Base-by-base conservation (phyloP, 2,329 filamentous ascomycete genomes). In the Talaromyces sp. region DNA sequence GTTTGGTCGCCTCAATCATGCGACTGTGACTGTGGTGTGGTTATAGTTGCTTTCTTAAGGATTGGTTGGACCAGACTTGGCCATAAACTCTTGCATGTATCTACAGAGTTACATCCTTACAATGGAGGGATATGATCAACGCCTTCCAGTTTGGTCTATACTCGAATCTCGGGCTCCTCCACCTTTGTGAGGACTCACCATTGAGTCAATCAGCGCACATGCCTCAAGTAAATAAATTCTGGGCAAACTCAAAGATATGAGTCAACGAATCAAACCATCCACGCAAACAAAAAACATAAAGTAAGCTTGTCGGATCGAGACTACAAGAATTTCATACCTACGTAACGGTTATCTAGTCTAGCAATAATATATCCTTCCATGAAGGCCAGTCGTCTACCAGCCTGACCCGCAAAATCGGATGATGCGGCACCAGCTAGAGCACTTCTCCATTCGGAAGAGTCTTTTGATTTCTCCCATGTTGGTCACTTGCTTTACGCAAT, bases 341-440 rank as follows among this genome's bases (percentile, higher is more conserved):
- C 7, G 14, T 31, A 52, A 31, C 14, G 47, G 27, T 27, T 52
- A 52, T 27, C 22, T 22, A 14, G 3, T 22, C 22, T 48, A 48
- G 22, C 3, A 48, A 27, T 37, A 13, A 13, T 7, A 11, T 24
- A 48, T 24, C 19, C 19, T 48, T 48, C 6, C 45, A 48, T 24
- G 45, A 9, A 54, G 37, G 31, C 31, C 9, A 56, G 33, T 22
- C 11, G 10, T 37, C 7, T 3, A 19, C 33, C 10, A 35, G 22
- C 16, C n/a, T 56, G 50, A 56, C 50, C 33, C 33, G 16, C 50
- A 56, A 31, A 50, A 50, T 50, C 47, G 47, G 50, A 56, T 56
- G 50, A 35, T 56, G 33, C 27, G 50, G 50, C 31, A 37, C 19
- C 9, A 22, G 10, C n/a, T n/a, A 19, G 33, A 37, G 31, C 10